Base-by-base conservation (phyloP, 768 basidiomycete species). In the Xerocomellus dryophilus region DNA sequence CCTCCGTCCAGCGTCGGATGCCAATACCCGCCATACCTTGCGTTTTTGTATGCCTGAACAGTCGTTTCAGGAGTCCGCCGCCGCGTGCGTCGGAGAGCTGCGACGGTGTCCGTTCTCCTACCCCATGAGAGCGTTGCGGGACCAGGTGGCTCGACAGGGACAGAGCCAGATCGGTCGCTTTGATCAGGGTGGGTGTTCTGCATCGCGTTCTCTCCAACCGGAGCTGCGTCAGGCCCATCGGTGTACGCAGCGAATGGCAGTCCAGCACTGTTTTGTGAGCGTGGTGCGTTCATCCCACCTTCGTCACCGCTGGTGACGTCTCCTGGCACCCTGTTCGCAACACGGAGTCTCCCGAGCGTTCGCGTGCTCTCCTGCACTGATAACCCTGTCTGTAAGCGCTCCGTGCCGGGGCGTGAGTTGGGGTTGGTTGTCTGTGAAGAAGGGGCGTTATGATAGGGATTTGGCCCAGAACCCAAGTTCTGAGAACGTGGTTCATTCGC, bases 291-390 rank as follows among this genome's bases (percentile, higher is more conserved):
- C 31, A 43, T 46, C 17, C 66, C 68, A 43, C 73, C 72, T 32
- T 71, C 70, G 38, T 65, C 64, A 1, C 66, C 70, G 25, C 75
- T 73, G 3, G 70, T 67, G 42, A 72, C 50, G 46, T 82, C 81
- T 7, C 77, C 81, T 8, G 79, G 76, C 2, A 72, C 63, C 48
- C 75, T 67, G 60, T 83, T 83, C 25, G 78, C 70, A 43, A 83
- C 75, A 43, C 73, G 76, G 17, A 82, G 71, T 12, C 66, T 70
- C 5, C 80, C 80, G 0, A 82, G 70, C 4, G 75, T 73, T 36
- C 62, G 61, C 32, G 61, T 61, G 48, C 68, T 74, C 39, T 68
- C 63, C 50, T 67, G 70, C 11, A 70, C 68, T 0, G 66, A 66
- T 31, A 57, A 11, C 3, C 54, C 61, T 8, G 66, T 57, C 18